phyloP scores from a whole-genome alignment of 345 rosid species.

The Excoecaria cochinchinensis region DNA sequence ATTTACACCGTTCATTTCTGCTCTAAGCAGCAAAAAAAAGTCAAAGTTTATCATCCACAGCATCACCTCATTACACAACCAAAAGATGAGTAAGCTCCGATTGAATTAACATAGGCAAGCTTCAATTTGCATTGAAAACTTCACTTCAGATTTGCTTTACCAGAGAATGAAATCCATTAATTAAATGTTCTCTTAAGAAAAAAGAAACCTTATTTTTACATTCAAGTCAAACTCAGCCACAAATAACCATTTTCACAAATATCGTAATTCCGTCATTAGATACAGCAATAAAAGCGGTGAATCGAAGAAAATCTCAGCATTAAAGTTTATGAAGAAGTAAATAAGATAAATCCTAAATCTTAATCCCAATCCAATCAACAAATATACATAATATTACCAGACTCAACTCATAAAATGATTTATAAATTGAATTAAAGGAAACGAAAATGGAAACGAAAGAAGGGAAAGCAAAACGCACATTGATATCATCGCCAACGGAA shows the following conservation, averaged over 20 bases:
- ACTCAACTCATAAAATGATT: slow-evolving; percentile 1
- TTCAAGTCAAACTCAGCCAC: background rate
- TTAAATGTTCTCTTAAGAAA: no score
- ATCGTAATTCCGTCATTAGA: background rate
- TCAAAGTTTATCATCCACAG: background rate
- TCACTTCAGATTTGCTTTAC: background rate
- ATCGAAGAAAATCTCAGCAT: background rate
- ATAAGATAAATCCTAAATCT: background rate
- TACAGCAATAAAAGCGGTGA: background rate
- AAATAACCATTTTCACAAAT: background rate
- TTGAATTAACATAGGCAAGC: background rate
- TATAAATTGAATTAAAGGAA: background rate
- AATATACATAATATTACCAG: background rate
- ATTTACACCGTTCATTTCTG: background rate
- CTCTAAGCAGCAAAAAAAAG: background rate
- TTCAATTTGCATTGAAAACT: background rate
- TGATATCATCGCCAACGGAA: slow-evolving; percentile 86
- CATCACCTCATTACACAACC: background rate
- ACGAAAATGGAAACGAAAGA: background rate
- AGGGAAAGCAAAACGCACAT: slow-evolving; percentile 32
- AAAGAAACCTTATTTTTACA: background rate
- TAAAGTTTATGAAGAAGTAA: background rate
- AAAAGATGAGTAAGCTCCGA: background rate
- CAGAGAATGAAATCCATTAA: background rate
- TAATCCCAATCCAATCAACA: background rate